A percentile compares a stretch with the other conserved stretches of the same genome.
Evolutionary conservation across 2,329 filamentous ascomycete genomes (phyloP).

Genomic region (Oidium heveae): DNA sequence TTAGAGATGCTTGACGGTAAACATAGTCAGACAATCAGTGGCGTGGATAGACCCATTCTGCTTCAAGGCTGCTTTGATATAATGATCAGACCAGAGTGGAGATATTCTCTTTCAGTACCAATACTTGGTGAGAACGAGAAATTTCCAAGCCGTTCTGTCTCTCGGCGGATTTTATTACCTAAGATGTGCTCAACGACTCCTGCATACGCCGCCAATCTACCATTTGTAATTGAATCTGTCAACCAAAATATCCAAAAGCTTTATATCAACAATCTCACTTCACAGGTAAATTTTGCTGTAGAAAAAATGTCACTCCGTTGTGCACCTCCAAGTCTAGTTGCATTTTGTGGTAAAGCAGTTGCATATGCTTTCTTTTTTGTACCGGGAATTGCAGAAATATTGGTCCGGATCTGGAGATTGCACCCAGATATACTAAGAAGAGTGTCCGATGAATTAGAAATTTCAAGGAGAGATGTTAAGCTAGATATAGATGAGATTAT

Average conservation of each 20-base stretch:
- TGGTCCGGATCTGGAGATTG: conserved; percentile 39
- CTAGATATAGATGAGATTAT: conserved; percentile 15
- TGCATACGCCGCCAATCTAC: conserved; percentile 19
- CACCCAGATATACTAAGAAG: conserved; percentile 32
- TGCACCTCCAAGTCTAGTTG: conserved; percentile 26
- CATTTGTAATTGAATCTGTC: conserved; percentile 44
- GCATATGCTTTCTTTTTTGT: conserved; percentile 56
- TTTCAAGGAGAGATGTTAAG: conserved; percentile 27
- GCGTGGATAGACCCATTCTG: conserved; percentile 41
- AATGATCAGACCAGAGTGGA: conserved; percentile 49
- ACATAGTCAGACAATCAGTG: conserved; percentile 43
- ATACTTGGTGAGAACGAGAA: conserved; percentile 21
- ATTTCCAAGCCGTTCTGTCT: conserved; percentile 11
- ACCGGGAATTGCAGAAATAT: conserved; percentile 41
- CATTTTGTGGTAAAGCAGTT: conserved; percentile 47
- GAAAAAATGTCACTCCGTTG: conserved; percentile 48
- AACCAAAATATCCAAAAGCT: conserved; percentile 47
- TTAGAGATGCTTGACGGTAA: conserved; percentile 42
- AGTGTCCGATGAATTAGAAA: conserved; percentile 31
- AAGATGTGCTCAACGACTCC: conserved; percentile 23
- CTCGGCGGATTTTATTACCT: conserved; percentile 8
- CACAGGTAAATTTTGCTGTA: conserved; percentile 46
- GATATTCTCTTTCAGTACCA: conserved; percentile 30
- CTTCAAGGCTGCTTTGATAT: conserved; percentile 44
- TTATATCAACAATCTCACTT: conserved; percentile 41